phyloP scores from a whole-genome alignment of 192 early-diverging fungal species.

The Allomyces macrogynus region DNA sequence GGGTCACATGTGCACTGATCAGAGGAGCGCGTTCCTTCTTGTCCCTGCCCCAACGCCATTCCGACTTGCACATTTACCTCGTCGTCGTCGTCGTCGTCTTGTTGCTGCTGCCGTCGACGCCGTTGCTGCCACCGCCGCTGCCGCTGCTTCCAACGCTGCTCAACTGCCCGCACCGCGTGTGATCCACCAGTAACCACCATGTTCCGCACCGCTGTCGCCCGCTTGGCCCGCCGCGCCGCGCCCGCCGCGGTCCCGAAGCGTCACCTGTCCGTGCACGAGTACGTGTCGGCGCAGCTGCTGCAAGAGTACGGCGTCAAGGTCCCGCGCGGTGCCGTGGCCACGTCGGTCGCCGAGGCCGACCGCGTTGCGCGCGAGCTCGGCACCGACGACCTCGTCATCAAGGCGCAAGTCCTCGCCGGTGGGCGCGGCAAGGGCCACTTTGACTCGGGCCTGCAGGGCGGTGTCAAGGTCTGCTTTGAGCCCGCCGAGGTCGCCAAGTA shows the following conservation, averaged over 20 bases:
- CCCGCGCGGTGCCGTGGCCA: constrained; percentile 73
- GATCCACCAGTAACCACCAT: no score
- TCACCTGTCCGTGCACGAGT: constrained; percentile 93
- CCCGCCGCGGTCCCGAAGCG: constrained; percentile 41
- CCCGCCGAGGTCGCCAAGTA: constrained; percentile 72
- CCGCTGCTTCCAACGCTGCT: no score
- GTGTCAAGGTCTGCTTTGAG: constrained; percentile 68
- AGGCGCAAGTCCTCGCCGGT: constrained; percentile 86
- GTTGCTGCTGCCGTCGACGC: no score
- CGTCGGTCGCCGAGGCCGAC: constrained; percentile 70
- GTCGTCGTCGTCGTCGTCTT: no score
- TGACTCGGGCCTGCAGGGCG: constrained; percentile 87
- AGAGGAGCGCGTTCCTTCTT: no score
- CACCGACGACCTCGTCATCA: constrained; percentile 56
- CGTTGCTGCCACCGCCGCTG: no score
- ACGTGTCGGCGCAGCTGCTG: constrained; percentile 83
- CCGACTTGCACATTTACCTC: no score
- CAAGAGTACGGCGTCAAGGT: constrained; percentile 77
- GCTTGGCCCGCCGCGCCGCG: background rate
- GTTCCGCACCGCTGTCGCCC: no score
- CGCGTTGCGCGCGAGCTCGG: constrained; percentile 61
- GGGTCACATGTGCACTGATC: no score
- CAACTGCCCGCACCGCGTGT: no score
- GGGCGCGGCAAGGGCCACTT: constrained; percentile 97
- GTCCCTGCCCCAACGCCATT: no score